Conservation (phyloP, 495 filamentous ascomycete species). For the Bacidia rubella region DNA sequence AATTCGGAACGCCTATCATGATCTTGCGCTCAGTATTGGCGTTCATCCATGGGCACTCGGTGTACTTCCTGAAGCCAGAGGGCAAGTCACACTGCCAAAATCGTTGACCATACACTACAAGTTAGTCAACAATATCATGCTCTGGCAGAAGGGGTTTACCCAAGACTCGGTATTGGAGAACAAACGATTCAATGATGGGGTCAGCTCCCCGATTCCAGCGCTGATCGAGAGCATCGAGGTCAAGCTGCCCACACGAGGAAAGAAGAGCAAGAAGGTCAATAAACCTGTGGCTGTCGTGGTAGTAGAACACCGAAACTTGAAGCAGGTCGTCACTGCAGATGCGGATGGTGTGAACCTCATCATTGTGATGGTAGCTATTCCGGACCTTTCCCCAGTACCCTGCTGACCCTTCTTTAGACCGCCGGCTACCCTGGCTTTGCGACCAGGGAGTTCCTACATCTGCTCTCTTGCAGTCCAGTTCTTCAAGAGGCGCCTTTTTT, state of each 20-base stretch:
- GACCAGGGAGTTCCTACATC: constrained; percentile 9
- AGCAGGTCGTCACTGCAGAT: background rate
- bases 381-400: background rate
- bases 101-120: background rate
- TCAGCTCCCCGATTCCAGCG: background rate
- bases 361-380: constrained; percentile 1
- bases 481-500: constrained; percentile 1
- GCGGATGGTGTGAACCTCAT: background rate
- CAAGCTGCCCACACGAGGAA: background rate
- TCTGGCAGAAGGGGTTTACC: background rate
- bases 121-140: background rate
- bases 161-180: background rate
- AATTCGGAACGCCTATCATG: background rate
- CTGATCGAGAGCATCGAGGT: background rate
- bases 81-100: constrained; percentile 2
- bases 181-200: background rate
- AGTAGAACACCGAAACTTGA: constrained; percentile 8
- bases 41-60: constrained; percentile 11
- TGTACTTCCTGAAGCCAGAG: background rate
- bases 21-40: constrained; percentile 8
- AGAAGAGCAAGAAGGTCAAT: background rate
- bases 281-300: constrained; percentile 3
- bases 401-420: background rate
- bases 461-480: background rate
- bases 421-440: constrained; percentile 5